A percentile compares a stretch with the other conserved stretches of the same genome.
phyloP scores from a whole-genome alignment of 2,329 filamentous ascomycete species.

The Curvularia hawaiiensis region DNA sequence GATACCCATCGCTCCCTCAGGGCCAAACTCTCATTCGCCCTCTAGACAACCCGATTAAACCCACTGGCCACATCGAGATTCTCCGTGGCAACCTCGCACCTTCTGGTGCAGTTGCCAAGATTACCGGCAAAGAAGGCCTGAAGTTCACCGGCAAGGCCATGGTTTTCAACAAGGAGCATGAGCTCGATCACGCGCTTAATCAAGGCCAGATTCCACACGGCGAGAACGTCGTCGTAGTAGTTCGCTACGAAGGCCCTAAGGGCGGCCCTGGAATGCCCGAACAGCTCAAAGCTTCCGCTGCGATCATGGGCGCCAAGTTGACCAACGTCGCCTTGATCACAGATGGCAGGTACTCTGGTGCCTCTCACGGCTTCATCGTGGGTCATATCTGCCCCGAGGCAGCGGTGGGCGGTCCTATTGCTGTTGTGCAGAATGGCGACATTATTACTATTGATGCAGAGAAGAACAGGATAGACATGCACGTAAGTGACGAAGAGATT shows the following conservation, averaged over 20 bases:
- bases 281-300: conserved; percentile 84
- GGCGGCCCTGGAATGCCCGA: conserved; percentile 97
- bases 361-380: conserved; percentile 90
- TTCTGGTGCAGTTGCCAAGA: conserved; percentile 89
- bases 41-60: conserved; percentile 82
- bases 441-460: conserved; percentile 85
- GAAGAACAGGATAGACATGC: conserved; percentile 73
- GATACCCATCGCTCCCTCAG: conserved; percentile 76
- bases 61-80: conserved; percentile 85
- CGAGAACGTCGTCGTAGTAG: conserved; percentile 86
- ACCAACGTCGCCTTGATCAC: conserved; percentile 90
- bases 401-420: conserved; percentile 85
- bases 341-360: conserved; percentile 87
- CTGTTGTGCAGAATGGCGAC: conserved; percentile 80
- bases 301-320: conserved; percentile 90
- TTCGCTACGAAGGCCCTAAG: conserved; percentile 92
- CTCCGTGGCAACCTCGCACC: conserved; percentile 87
- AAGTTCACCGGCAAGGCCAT: conserved; percentile 79
- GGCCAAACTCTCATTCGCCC: conserved; percentile 84
- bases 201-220: conserved; percentile 71
- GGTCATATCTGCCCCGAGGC: conserved; percentile 93
- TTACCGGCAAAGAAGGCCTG: conserved; percentile 92
- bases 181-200: conserved; percentile 76
- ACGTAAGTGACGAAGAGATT: conserved; percentile 74
- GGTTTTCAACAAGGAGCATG: conserved; percentile 85